Evolutionary conservation across 2,329 filamentous ascomycete genomes (phyloP).

Genomic region (Epichloe sibirici): DNA sequence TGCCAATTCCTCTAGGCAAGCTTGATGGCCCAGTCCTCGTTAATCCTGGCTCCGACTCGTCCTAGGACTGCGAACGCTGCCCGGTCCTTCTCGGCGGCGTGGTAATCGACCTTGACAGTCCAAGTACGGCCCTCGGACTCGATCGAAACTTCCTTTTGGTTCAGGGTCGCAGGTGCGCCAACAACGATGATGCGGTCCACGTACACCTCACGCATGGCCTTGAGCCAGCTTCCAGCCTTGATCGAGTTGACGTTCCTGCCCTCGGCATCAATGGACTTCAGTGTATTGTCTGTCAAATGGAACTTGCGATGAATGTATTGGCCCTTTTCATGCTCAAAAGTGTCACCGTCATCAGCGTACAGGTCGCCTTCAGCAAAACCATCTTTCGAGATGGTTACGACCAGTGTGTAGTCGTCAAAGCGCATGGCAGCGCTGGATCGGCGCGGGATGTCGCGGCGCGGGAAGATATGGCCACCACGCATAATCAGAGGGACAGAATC

Average conservation of each 20-base stretch:
- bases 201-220: constrained; percentile 63
- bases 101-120: constrained; percentile 49
- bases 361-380: constrained; percentile 61
- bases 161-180: constrained; percentile 64
- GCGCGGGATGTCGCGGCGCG: constrained; percentile 77
- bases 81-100: constrained; percentile 31
- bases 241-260: constrained; percentile 38
- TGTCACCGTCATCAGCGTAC: constrained; percentile 89
- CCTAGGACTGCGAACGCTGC: constrained; percentile 42
- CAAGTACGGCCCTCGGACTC: constrained; percentile 40
- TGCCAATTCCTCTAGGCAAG: constrained; percentile 8
- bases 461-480: constrained; percentile 85
- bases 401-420: constrained; percentile 88
- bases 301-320: constrained; percentile 84
- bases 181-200: constrained; percentile 81
- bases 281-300: constrained; percentile 43
- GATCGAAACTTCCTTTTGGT: constrained; percentile 46
- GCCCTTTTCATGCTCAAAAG: constrained; percentile 74
- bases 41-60: constrained; percentile 38
- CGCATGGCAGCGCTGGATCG: constrained; percentile 82
- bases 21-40: constrained; percentile 39
- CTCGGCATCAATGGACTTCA: constrained; percentile 61
- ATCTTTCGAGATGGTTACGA: constrained; percentile 54
- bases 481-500: constrained; percentile 84
- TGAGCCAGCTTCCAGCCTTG: constrained; percentile 57